Evolutionary conservation across 805 yeast genomes (phyloP).

Genomic region (Candida piceae): DNA sequence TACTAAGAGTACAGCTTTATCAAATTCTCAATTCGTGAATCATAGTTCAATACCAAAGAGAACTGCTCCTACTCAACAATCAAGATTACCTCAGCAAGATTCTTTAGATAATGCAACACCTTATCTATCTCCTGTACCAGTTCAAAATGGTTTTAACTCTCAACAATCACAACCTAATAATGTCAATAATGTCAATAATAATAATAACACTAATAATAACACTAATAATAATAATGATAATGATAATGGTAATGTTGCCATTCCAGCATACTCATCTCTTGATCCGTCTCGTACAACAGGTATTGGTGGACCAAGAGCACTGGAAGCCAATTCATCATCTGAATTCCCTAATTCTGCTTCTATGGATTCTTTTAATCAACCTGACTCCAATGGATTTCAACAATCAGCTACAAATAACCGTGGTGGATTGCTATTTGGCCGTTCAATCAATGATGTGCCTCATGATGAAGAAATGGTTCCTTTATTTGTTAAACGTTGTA

Average conservation of each 20-base stretch:
- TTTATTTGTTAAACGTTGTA: slow-evolving; percentile 80
- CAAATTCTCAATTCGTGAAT: not conserved
- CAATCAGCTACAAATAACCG: slow-evolving; percentile 3
- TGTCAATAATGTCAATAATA: too few relatives aligned
- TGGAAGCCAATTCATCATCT: slow-evolving; percentile 6
- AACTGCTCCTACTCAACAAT: not conserved
- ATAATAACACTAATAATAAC: too few relatives aligned
- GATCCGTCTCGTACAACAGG: slow-evolving; percentile 22
- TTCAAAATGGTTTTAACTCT: too few relatives aligned
- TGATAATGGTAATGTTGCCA: not conserved
- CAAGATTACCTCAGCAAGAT: too few relatives aligned
- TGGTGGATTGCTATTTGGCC: slow-evolving; percentile 62
- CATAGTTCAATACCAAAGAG: not conserved
- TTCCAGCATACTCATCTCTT: slow-evolving; percentile 20
- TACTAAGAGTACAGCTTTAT: not conserved
- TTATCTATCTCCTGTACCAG: too few relatives aligned
- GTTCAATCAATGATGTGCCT: slow-evolving; percentile 73
- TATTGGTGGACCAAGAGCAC: slow-evolving; percentile 22
- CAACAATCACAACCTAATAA: too few relatives aligned
- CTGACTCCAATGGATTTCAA: slow-evolving; percentile 4
- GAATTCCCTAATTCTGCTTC: not conserved
- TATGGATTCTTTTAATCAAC: not conserved
- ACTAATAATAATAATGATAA: too few relatives aligned
- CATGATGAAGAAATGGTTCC: slow-evolving; percentile 92
- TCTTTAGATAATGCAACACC: too few relatives aligned